phyloP scores from a whole-genome alignment of 352 stramenopile species.

The Pythium phragmitis region DNA sequence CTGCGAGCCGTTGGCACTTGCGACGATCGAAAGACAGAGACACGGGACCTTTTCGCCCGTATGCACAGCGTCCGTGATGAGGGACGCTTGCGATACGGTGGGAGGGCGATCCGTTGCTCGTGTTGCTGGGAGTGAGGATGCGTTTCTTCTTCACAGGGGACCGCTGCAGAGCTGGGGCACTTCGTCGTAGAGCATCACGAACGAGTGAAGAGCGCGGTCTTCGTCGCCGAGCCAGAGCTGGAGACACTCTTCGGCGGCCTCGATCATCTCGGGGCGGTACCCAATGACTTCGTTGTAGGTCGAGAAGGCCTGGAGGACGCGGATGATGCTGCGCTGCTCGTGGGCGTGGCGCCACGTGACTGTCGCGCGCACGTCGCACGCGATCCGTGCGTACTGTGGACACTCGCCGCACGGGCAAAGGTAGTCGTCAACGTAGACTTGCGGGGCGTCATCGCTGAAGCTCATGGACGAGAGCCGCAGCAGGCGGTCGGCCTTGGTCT shows the following conservation, averaged over 20 bases:
- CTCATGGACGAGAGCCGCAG: conserved; percentile 26
- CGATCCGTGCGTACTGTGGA: conserved; percentile 54
- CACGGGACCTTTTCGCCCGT: no score
- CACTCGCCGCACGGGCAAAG: conserved; percentile 64
- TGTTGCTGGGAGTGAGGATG: not conserved
- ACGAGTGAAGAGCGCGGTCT: conserved; percentile 58
- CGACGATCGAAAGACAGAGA: not conserved
- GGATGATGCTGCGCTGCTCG: conserved; percentile 39
- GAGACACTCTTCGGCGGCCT: conserved; percentile 50
- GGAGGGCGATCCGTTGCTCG: not conserved
- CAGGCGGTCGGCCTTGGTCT: conserved; percentile 36
- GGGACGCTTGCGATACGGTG: conserved; percentile 5
- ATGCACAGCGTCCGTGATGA: conserved; percentile 26
- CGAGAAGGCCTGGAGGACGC: conserved; percentile 65
- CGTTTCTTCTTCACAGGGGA: conserved; percentile 13
- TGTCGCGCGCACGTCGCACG: conserved; percentile 35
- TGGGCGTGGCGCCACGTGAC: conserved; percentile 32
- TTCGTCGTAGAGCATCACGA: conserved; percentile 60
- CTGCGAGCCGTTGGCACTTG: conserved; percentile 17
- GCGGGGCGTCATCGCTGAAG: conserved; percentile 29
- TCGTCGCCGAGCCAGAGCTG: conserved; percentile 60
- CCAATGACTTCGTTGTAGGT: conserved; percentile 70
- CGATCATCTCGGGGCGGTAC: conserved; percentile 56
- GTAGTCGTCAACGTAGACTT: conserved; percentile 59
- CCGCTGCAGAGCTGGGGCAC: conserved; percentile 40